Evolutionary conservation across 345 rosid species (phyloP).

Genomic region (Carallia brachiata): DNA sequence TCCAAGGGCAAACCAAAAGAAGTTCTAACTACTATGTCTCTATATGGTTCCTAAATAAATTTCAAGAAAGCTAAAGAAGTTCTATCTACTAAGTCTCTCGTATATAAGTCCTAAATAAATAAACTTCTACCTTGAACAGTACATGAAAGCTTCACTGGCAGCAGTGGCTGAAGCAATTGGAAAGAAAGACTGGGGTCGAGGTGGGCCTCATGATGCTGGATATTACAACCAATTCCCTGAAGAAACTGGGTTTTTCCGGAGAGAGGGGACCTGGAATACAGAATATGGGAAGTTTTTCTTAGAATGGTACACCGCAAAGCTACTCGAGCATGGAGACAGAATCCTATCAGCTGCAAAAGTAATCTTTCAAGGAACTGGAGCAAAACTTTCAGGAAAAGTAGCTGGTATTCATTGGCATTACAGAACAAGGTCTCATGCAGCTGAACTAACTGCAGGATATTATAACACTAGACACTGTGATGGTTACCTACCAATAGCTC

Average conservation of each 20-base stretch:
- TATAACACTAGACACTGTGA: slow-evolving; percentile 72
- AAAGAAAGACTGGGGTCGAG: slow-evolving; percentile 68
- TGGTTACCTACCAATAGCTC: slow-evolving; percentile 79
- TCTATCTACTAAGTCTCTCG: background rate
- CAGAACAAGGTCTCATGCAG: slow-evolving; percentile 89
- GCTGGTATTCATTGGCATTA: slow-evolving; percentile 99
- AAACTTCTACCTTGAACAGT: slow-evolving; percentile 46
- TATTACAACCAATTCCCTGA: slow-evolving; percentile 84
- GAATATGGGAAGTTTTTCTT: slow-evolving; percentile 86
- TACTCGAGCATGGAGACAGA: slow-evolving; percentile 72
- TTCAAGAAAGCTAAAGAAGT: slow-evolving; percentile 48
- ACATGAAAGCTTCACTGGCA: slow-evolving; percentile 80
- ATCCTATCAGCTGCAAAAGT: slow-evolving; percentile 73
- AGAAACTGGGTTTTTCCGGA: slow-evolving; percentile 71
- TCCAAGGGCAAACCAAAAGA: no score
- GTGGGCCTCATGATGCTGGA: slow-evolving; percentile 87
- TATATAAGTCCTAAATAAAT: slow-evolving; percentile 23
- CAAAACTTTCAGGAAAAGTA: slow-evolving; percentile 72
- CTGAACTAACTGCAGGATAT: slow-evolving; percentile 93
- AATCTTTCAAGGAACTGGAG: slow-evolving; percentile 64
- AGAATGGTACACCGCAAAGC: slow-evolving; percentile 81
- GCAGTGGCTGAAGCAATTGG: slow-evolving; percentile 74
- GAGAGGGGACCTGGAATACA: slow-evolving; percentile 90
- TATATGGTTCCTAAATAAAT: slow-evolving; percentile 18
- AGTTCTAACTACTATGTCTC: background rate